These are phyloP conservation scores for Fraxinus cuspidata DNA, from an alignment of 257 asterid genomes.

Conservation along the genomic window DNA sequence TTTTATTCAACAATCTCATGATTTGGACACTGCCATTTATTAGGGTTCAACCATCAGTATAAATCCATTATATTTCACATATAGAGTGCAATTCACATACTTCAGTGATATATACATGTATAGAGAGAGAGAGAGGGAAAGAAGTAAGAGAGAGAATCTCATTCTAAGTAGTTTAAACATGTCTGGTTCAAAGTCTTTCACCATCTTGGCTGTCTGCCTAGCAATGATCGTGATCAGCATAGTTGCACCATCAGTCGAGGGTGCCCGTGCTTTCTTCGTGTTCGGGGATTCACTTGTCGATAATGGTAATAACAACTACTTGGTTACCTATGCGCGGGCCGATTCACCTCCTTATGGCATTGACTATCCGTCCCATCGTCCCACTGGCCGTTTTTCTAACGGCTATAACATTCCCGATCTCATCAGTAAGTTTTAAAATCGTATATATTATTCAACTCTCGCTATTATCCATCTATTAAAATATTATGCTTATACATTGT, in stretches of 20 bases:
- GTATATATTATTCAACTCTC: not conserved
- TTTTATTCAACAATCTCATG: not conserved
- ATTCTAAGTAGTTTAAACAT: constrained; percentile 13
- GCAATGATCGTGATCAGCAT: constrained; percentile 8
- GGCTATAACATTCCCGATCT: constrained; percentile 77
- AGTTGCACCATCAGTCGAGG: constrained; percentile 31
- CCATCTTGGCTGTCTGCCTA: constrained; percentile 15
- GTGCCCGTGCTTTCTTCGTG: constrained; percentile 68
- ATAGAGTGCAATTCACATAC: not conserved
- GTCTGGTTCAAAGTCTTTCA: constrained; percentile 19
- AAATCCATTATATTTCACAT: constrained; percentile 21
- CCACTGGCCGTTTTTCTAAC: constrained; percentile 80
- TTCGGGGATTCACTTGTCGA: constrained; percentile 83
- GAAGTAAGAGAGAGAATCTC: not conserved
- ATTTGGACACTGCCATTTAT: constrained; percentile 35
- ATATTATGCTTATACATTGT: not conserved
- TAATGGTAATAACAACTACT: constrained; percentile 72
- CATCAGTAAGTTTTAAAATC: constrained; percentile 43
- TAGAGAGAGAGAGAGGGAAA: not conserved
- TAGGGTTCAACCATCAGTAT: constrained; percentile 35
- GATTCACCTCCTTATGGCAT: constrained; percentile 80
- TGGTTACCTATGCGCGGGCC: constrained; percentile 68
- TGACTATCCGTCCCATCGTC: constrained; percentile 70
- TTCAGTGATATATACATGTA: not conserved
- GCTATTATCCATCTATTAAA: too few relatives aligned